Conservation (phyloP, 306 rosid genomes). For the Mucuna pruriens region DNA sequence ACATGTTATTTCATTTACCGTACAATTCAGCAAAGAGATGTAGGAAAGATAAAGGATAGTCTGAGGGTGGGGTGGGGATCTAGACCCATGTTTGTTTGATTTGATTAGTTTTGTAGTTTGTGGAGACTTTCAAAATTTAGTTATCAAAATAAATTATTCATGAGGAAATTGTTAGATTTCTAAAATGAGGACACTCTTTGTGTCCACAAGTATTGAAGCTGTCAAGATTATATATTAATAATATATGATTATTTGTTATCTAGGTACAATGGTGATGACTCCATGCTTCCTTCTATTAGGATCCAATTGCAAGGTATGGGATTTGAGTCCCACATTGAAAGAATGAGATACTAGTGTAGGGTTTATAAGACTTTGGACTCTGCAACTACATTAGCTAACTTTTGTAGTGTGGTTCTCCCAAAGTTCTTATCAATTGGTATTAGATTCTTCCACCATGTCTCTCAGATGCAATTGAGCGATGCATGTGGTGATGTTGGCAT, state of each 20-base stretch:
- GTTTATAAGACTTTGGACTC: no score
- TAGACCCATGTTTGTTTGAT: slow-evolving; percentile 4
- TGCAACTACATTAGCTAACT: no score
- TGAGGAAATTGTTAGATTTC: slow-evolving; percentile 2
- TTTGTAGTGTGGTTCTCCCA: no score
- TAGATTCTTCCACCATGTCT: no score
- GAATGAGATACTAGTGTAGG: no score
- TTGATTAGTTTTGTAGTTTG: slow-evolving; percentile 25
- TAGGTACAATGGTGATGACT: background rate
- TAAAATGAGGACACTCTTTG: background rate
- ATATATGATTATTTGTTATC: slow-evolving; percentile 2
- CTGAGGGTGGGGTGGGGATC: background rate
- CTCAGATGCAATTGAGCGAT: no score
- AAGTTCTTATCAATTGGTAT: no score
- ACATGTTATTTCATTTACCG: slow-evolving; percentile 13
- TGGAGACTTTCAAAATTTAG: background rate
- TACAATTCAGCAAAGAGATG: background rate
- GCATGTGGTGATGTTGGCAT: no score
- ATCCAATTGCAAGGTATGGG: no score
- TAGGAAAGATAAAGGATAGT: slow-evolving; percentile 17
- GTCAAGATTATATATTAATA: background rate
- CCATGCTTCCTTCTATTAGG: no score
- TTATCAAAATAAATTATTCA: background rate
- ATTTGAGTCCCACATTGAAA: no score
- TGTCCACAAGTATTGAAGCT: background rate